A percentile compares a stretch with the other conserved stretches of the same genome.
phyloP scores from a whole-genome alignment of 495 filamentous ascomycete genomes.

The Xylaria castorea region DNA sequence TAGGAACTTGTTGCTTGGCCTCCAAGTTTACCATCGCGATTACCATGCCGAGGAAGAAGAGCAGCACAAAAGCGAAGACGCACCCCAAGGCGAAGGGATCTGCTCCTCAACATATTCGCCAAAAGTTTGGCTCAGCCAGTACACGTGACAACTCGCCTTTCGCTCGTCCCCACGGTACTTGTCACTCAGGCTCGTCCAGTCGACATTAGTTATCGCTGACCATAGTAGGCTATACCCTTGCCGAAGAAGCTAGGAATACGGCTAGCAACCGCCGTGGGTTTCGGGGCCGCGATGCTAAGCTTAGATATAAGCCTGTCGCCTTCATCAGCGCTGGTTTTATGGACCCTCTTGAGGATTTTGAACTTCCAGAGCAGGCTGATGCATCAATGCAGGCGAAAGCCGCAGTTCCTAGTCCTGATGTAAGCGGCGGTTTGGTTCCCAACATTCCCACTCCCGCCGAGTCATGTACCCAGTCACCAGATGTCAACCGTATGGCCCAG shows the following conservation, averaged over 20 bases:
- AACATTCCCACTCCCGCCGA: neutral
- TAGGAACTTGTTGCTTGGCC: neutral
- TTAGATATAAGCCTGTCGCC: constrained; percentile 62
- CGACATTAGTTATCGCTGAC: constrained; percentile 22
- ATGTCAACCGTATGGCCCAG: neutral
- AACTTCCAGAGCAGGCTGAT: constrained; percentile 18
- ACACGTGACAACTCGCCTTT: neutral
- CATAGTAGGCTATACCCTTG: constrained; percentile 63
- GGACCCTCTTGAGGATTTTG: constrained; percentile 52
- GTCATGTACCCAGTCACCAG: neutral
- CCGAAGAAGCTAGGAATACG: constrained; percentile 80
- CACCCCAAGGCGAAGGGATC: constrained; percentile 12
- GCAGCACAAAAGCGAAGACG: constrained; percentile 9
- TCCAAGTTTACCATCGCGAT: neutral
- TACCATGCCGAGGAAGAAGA: constrained; percentile 24
- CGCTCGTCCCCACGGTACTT: constrained; percentile 28
- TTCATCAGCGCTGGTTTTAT: constrained; percentile 78
- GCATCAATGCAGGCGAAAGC: neutral
- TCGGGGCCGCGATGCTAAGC: constrained; percentile 47
- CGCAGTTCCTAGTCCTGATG: neutral
- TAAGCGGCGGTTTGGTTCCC: neutral
- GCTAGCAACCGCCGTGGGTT: constrained; percentile 59
- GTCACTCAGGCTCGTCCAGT: neutral
- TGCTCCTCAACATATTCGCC: neutral
- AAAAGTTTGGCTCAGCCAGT: neutral